Base-by-base conservation (phyloP, 2,329 filamentous ascomycete genomes). In the Penicillium sp. region DNA sequence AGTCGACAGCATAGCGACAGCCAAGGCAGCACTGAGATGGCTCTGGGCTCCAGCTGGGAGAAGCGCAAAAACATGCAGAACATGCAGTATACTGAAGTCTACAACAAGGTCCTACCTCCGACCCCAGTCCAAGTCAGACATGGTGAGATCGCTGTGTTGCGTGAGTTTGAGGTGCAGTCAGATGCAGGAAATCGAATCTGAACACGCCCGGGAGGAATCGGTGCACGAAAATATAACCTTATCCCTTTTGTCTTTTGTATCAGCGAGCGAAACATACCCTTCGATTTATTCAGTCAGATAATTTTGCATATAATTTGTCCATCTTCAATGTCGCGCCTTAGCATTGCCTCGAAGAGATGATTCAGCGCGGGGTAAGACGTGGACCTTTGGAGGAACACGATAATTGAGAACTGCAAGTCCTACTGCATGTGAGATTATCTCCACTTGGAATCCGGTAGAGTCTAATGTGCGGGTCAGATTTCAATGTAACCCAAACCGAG, bases 151-250 rank as follows among this genome's bases (percentile, higher is more conserved):
- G 30, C 37, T 13, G 46, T 28, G 25, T 54, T 38, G 52, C 38
- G 52, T 2, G 37, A 54, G 16, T 54, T 45, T 54, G 38, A 43
- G 52, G 40, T 45, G n/a, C 52, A 54, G 28, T 40, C 52, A 13
- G 52, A 43, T n/a, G 16, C 28, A 33, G 26, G 22, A 1, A 49
- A 33, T 28, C 46, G 46, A 4, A 6, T 33, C 14, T 49, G 33
- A 33, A 4, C 26, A 25, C 14, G 10, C 1, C n/a, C 19, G 14
- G 28, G 30, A 11, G 5, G 28, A 7, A 33, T 4, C 11, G 0
- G 28, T 3, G 43, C 13, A 11, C 16, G 43, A 33, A 33, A 33
- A 33, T 25, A 49, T 2, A 11, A 28, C 14, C 2, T 16, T 26
- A 28, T n/a, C 30, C 14, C 33, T 22, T 22, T 25, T 30, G 10